Base-by-base conservation (phyloP, 495 filamentous ascomycete species). In the Geoglossum glabrum region DNA sequence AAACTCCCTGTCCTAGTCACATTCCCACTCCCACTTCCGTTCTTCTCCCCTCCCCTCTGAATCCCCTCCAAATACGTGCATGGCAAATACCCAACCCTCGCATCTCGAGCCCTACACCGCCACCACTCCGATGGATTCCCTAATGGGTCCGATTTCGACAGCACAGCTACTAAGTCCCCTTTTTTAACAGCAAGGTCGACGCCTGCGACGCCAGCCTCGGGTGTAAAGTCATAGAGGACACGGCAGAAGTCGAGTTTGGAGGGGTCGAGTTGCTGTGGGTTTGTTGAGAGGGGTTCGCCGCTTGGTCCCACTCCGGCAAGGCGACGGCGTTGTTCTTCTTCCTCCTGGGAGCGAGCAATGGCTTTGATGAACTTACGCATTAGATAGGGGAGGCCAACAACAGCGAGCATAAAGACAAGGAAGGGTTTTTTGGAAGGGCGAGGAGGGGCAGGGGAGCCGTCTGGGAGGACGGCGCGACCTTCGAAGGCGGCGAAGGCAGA, bases 71-170 rank as follows among this genome's bases (percentile, higher is more conserved):
- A 75, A 70, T 95, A 99, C 0, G 85, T 84, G 3, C 81, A 77
- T 6, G 92, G 92, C 11, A 99, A 75, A 65, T 95, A 99, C 1
- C 92, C 92, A 51, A 95, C 81, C 21, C 87, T 74, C 19, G 87
- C 88, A 66, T 97, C 89, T 52, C 93, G 75, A n/a, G 90, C 85
- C 57, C 92, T 76, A 70, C 92, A 99, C 58, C 84, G 81, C 92
- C 92, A 99, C 92, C 92, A 99, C 66, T 97, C 89, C 55, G 81
- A 85, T 13, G 87, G 81, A 63, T 95, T 86, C 51, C 93, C 93
- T 69, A 88, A 77, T 0, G 92, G 90, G 66, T 99, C 92, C 10
- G 79, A 82, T 73, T 96, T 96, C 71, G 83, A 83, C 54, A 99
- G 75, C 6, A 99, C 89, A 38, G 92, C 92, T 21, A 99, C 90